phyloP scores from a whole-genome alignment of 345 rosid species.

The Excoecaria agallocha region DNA sequence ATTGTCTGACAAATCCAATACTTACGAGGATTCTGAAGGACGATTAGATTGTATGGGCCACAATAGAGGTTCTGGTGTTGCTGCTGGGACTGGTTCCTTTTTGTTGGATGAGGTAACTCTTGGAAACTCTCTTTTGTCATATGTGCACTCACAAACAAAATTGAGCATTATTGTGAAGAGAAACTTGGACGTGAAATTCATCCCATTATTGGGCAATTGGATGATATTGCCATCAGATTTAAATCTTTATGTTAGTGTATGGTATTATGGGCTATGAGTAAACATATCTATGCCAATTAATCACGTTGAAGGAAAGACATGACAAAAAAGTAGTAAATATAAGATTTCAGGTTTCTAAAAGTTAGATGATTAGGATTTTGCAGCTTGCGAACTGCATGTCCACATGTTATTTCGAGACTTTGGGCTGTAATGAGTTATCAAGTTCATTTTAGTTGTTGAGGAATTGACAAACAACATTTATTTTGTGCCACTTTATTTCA shows the following conservation, averaged over 20 bases:
- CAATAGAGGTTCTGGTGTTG: conserved; percentile 32
- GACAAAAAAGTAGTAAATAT: background rate
- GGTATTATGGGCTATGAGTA: background rate
- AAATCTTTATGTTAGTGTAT: background rate
- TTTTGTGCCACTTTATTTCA: background rate
- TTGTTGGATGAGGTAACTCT: conserved; percentile 60
- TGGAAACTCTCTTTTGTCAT: conserved; percentile 1
- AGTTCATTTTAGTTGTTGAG: background rate
- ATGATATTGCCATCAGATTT: background rate
- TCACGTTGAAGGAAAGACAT: background rate
- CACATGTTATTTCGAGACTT: background rate
- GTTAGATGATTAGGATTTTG: background rate
- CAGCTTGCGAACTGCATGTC: background rate
- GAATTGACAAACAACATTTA: background rate
- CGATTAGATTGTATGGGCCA: conserved; percentile 17
- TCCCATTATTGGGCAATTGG: background rate
- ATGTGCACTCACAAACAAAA: background rate
- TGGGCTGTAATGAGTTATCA: background rate
- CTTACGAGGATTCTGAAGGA: conserved; percentile 15
- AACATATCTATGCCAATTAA: background rate
- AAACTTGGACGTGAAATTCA: background rate
- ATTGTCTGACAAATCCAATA: conserved; percentile 35
- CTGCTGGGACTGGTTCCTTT: conserved; percentile 50
- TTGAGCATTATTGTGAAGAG: background rate
- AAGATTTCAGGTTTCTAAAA: background rate